phyloP scores from a whole-genome alignment of 164 flowering plant species.

The Kalanchoe fedtschenkoi region DNA sequence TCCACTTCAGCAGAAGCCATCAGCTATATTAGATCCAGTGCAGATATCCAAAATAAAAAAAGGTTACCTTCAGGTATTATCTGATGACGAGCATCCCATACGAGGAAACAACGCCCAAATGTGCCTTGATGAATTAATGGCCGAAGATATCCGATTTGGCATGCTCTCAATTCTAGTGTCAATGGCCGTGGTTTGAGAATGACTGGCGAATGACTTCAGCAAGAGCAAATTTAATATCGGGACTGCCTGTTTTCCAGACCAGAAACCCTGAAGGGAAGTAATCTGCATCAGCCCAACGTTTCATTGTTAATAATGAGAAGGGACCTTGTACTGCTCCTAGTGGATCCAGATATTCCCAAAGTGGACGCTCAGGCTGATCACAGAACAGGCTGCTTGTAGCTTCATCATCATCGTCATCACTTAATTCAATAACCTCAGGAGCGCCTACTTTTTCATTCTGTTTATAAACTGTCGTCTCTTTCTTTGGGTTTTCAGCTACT shows the following conservation, averaged over 20 bases:
- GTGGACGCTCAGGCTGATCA: neutral
- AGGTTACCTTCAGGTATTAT: neutral
- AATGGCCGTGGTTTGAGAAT: neutral
- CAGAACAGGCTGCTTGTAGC: neutral
- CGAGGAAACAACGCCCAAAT: neutral
- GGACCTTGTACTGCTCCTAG: slow-evolving; percentile 32
- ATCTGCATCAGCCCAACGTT: slow-evolving; percentile 23
- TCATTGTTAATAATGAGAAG: slow-evolving; percentile 15
- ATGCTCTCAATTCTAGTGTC: neutral
- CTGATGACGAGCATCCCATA: neutral
- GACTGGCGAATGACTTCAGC: neutral
- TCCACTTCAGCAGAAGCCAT: neutral
- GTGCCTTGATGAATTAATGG: neutral
- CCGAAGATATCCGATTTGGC: neutral
- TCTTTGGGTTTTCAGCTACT: neutral
- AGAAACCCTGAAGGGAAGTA: slow-evolving; percentile 29
- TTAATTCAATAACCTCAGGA: slow-evolving; percentile 19
- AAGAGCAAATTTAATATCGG: slow-evolving; percentile 10
- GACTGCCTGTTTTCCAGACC: slow-evolving; percentile 28
- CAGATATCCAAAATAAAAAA: neutral
- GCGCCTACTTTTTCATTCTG: neutral
- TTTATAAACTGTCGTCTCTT: neutral
- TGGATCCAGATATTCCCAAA: slow-evolving; percentile 33
- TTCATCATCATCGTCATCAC: slow-evolving; percentile 24
- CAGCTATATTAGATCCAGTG: neutral